These are phyloP conservation scores for Cercospora brassicicola DNA, from an alignment of 2,329 filamentous ascomycete species.

Conservation along the genomic window DNA sequence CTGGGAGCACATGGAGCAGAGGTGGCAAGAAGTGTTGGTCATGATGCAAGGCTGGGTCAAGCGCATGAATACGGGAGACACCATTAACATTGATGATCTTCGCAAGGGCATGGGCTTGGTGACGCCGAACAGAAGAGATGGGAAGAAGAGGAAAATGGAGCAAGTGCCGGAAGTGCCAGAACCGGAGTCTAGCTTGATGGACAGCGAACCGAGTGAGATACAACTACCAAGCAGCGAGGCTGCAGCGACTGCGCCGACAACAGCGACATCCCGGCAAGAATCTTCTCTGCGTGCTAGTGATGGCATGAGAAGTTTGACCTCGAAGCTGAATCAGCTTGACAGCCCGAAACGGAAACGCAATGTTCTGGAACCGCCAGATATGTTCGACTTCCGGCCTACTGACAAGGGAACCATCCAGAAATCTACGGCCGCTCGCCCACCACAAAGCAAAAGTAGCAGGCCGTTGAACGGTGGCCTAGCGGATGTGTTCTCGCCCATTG, in stretches of 20 bases:
- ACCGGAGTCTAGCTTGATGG: slow-evolving; percentile 28
- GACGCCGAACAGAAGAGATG: slow-evolving; percentile 38
- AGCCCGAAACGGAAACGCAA: slow-evolving; percentile 35
- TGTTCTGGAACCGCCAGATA: slow-evolving; percentile 38
- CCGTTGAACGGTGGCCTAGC: background rate
- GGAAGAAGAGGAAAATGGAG: slow-evolving; percentile 6
- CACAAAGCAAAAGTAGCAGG: background rate
- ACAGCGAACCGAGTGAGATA: slow-evolving; percentile 35
- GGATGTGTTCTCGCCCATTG: slow-evolving; percentile 7
- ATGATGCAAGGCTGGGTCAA: slow-evolving; percentile 92
- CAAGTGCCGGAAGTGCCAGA: slow-evolving; percentile 31
- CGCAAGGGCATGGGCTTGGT: slow-evolving; percentile 63
- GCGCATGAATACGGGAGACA: slow-evolving; percentile 71
- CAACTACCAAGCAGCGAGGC: slow-evolving; percentile 14
- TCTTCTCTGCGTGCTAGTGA: slow-evolving; percentile 10
- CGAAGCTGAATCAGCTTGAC: slow-evolving; percentile 6
- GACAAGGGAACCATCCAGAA: background rate
- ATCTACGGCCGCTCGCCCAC: background rate
- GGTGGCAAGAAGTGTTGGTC: slow-evolving; percentile 84
- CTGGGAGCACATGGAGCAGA: slow-evolving; percentile 89
- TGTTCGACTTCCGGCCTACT: slow-evolving; percentile 39
- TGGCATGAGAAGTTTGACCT: slow-evolving; percentile 13
- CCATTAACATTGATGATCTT: slow-evolving; percentile 61
- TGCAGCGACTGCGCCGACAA: slow-evolving; percentile 1
- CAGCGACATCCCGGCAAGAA: background rate